phyloP scores from a whole-genome alignment of 129 eudicot genomes.

The Cynara cardunculus region DNA sequence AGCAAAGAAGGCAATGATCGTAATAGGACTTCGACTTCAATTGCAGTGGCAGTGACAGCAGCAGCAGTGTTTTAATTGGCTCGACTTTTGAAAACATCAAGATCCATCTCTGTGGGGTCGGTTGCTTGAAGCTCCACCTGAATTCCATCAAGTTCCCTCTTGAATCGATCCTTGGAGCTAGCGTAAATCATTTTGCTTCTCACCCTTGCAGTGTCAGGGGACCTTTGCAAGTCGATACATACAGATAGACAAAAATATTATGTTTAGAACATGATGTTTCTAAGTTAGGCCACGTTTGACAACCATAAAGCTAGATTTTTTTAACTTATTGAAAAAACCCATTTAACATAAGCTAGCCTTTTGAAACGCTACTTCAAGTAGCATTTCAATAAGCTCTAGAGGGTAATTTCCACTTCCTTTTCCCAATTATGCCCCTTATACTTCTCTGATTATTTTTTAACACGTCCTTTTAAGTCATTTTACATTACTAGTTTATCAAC shows the following conservation, averaged over 20 bases:
- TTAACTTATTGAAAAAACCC: neutral
- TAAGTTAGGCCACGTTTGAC: neutral
- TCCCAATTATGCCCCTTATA: neutral
- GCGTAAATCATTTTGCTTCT: conserved; percentile 44
- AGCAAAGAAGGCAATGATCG: conserved; percentile 2
- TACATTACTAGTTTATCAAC: neutral
- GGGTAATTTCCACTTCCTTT: neutral
- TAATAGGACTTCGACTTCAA: neutral
- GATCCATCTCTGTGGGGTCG: conserved; percentile 56
- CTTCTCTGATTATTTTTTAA: neutral
- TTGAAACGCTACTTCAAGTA: neutral
- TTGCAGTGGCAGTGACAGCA: neutral
- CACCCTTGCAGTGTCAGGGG: conserved; percentile 38
- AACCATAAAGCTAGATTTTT: neutral
- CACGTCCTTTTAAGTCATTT: neutral
- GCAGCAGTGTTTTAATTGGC: conserved; percentile 29
- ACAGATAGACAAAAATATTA: neutral
- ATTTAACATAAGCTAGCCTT: neutral
- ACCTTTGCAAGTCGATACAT: conserved; percentile 27
- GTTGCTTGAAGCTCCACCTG: conserved; percentile 68
- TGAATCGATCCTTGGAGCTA: conserved; percentile 55
- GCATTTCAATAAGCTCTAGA: neutral
- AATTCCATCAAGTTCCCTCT: conserved; percentile 65
- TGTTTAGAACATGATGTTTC: neutral
- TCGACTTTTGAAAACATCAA: conserved; percentile 51